phyloP scores from a whole-genome alignment of 352 stramenopile species.

The Phytophthora nicotianae region DNA sequence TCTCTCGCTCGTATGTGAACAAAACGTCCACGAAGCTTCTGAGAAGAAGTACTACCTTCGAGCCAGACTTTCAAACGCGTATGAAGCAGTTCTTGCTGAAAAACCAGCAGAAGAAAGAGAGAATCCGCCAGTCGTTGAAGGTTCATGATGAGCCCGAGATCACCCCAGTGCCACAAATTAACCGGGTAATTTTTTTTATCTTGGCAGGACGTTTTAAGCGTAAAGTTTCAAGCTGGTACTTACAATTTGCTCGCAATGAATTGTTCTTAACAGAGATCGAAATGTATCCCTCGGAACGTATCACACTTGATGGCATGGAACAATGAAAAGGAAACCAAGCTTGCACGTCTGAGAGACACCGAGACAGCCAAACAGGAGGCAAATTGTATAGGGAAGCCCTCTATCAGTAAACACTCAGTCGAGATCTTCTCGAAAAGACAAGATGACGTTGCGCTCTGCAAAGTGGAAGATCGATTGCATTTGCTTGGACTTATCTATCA shows the following conservation, averaged over 20 bases:
- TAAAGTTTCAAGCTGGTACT: neutral
- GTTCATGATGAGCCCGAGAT: constrained; percentile 36
- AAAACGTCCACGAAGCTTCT: constrained; percentile 49
- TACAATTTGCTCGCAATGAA: neutral
- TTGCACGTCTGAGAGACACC: constrained; percentile 46
- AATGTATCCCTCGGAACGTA: constrained; percentile 56
- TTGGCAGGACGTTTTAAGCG: too few relatives aligned
- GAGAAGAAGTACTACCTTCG: constrained; percentile 51
- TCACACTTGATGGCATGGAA: constrained; percentile 74
- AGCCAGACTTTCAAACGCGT: constrained; percentile 66
- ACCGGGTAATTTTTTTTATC: constrained; percentile 38
- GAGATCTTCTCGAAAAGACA: constrained; percentile 39
- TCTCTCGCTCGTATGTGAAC: constrained; percentile 18
- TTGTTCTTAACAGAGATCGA: constrained; percentile 50
- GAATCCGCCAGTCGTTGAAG: constrained; percentile 45
- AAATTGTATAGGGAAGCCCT: constrained; percentile 38
- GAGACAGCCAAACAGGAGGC: constrained; percentile 38
- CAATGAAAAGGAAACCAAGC: constrained; percentile 57
- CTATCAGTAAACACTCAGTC: constrained; percentile 40
- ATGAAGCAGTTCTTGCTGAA: constrained; percentile 61
- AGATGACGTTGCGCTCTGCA: constrained; percentile 63
- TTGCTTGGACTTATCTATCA: constrained; percentile 74
- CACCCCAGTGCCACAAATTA: constrained; percentile 53
- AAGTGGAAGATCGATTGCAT: constrained; percentile 73
- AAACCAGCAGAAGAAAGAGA: constrained; percentile 51